A percentile compares a stretch with the other conserved stretches of the same genome.
These are phyloP conservation scores for Nakaseomyces delphensis DNA, from an alignment of 1,139 yeast genomes.

Conservation along the genomic window DNA sequence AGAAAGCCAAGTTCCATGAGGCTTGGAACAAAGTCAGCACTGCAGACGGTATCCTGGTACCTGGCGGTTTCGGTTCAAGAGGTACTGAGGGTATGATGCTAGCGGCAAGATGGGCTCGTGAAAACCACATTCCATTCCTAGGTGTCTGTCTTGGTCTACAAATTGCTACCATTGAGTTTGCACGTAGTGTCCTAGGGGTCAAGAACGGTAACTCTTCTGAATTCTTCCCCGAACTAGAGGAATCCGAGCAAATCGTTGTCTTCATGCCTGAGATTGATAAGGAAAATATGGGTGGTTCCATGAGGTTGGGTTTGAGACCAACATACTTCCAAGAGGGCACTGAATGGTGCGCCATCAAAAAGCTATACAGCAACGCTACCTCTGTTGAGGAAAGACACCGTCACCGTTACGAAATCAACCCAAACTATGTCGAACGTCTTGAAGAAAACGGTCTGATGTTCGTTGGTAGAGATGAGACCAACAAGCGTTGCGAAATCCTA, in stretches of 20 bases:
- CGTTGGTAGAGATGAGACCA: constrained; percentile 88
- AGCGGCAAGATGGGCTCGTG: constrained; percentile 97
- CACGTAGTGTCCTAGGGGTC: constrained; percentile 68
- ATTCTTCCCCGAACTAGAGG: constrained; percentile 51
- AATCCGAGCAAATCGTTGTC: constrained; percentile 70
- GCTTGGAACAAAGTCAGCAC: constrained; percentile 94
- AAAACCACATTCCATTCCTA: constrained; percentile 82
- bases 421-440: constrained; percentile 58
- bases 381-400: constrained; percentile 90
- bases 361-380: constrained; percentile 66
- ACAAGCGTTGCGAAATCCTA: constrained; percentile 86
- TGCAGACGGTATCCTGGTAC: constrained; percentile 95
- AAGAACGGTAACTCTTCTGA: constrained; percentile 75
- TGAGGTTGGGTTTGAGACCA: constrained; percentile 93
- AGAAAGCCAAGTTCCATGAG: constrained; percentile 73
- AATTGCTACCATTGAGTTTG: constrained; percentile 91
- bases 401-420: constrained; percentile 96
- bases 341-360: constrained; percentile 65
- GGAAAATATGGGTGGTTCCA: constrained; percentile 94
- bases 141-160: constrained; percentile 98
- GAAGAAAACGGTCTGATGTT: constrained; percentile 76
- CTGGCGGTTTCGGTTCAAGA: constrained; percentile 96
- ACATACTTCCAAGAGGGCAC: constrained; percentile 68
- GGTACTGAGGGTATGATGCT: constrained; percentile 98
- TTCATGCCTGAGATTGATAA: constrained; percentile 99